Percentiles rank a stretch among this genome's conserved stretches.
Conservation (phyloP, 495 filamentous ascomycete genomes). For the Neurospora discreta region DNA sequence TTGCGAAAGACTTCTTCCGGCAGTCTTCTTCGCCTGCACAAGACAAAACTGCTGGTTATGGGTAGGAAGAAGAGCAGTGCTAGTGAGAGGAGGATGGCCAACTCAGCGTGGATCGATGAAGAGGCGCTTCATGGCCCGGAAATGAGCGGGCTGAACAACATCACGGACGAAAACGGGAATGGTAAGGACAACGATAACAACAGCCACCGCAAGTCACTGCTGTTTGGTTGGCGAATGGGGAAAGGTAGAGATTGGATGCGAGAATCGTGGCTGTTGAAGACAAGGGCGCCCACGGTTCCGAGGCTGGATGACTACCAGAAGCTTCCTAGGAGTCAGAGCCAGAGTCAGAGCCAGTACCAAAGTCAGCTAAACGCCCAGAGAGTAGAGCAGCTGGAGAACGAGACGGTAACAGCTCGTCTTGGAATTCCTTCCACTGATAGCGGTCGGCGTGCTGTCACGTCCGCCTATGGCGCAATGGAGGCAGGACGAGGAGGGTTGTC, state of each 20-base stretch:
- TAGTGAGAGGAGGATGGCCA: conserved; percentile 4
- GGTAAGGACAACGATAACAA: not conserved
- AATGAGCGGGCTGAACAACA: conserved; percentile 10
- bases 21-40: not conserved
- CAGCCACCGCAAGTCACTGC: conserved; percentile 1
- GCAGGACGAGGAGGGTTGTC: not conserved
- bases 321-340: not conserved
- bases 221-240: not conserved
- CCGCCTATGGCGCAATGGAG: not conserved
- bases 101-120: conserved; percentile 30
- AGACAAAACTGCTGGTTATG: not conserved
- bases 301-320: conserved; percentile 1
- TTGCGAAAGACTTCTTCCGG: not conserved
- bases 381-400: not conserved
- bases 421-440: not conserved
- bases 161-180: conserved; percentile 2
- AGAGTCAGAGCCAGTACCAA: not conserved
- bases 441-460: not conserved
- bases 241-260: not conserved
- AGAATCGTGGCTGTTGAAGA: conserved; percentile 11
- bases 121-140: conserved; percentile 32
- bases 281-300: conserved; percentile 11
- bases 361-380: not conserved
- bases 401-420: not conserved
- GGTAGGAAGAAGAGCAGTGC: not conserved